Conservation (phyloP, 768 basidiomycete species). For the Suillus brevipes region DNA sequence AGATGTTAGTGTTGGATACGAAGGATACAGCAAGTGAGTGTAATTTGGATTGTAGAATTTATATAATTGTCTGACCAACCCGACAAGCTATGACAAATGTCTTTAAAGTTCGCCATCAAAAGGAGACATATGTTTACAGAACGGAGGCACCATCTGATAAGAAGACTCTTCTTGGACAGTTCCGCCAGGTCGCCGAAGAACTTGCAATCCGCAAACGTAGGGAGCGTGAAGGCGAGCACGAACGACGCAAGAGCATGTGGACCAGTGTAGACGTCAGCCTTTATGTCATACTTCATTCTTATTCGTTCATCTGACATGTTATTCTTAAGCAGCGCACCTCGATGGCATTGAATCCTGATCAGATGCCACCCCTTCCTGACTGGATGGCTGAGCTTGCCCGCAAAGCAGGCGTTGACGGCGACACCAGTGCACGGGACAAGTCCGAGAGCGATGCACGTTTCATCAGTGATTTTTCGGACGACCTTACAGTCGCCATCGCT, state of each 20-base stretch:
- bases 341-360: slow-evolving; percentile 33
- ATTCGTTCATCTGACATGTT: background rate
- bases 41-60: background rate
- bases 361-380: slow-evolving; percentile 65
- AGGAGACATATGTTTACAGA: slow-evolving; percentile 93
- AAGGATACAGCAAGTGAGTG: slow-evolving; percentile 87
- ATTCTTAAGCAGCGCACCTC: slow-evolving; percentile 32
- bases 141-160: slow-evolving; percentile 83
- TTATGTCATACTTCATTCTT: background rate
- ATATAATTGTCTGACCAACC: slow-evolving; percentile 9
- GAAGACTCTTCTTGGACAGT: slow-evolving; percentile 78
- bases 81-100: slow-evolving; percentile 83
- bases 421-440: slow-evolving; percentile 65
- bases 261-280: slow-evolving; percentile 42
- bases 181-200: slow-evolving; percentile 93
- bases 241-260: slow-evolving; percentile 80
- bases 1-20: slow-evolving; percentile 93
- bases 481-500: slow-evolving; percentile 88
- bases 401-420: slow-evolving; percentile 43
- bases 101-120: slow-evolving; percentile 90
- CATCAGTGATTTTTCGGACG: slow-evolving; percentile 89
- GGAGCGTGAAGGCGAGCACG: slow-evolving; percentile 92
- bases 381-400: slow-evolving; percentile 73
- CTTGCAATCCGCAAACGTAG: slow-evolving; percentile 84
- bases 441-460: slow-evolving; percentile 82